These are phyloP conservation scores for Prunus mira DNA, from an alignment of 306 rosid species.

Conservation along the genomic window DNA sequence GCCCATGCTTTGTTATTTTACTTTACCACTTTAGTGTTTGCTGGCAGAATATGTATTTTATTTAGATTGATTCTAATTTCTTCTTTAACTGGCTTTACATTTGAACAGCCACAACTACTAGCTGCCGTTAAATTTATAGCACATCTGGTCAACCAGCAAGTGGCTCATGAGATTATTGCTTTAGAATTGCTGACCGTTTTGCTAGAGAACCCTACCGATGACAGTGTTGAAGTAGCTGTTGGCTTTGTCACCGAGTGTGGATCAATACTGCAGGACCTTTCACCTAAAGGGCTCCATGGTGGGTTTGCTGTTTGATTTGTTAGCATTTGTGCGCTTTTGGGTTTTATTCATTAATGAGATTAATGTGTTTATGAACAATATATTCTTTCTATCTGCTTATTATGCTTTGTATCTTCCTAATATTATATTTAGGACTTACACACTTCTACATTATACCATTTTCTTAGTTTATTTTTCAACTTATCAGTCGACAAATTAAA, in stretches of 20 bases:
- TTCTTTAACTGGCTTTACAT: slow-evolving; percentile 16
- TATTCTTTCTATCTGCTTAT: neutral
- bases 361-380: neutral
- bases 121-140: slow-evolving; percentile 96
- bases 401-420: neutral
- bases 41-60: neutral
- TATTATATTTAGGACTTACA: too few relatives aligned
- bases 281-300: slow-evolving; percentile 96
- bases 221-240: slow-evolving; percentile 97
- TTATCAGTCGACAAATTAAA: neutral
- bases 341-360: neutral
- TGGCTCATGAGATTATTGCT: slow-evolving; percentile 89
- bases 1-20: neutral
- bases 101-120: slow-evolving; percentile 75
- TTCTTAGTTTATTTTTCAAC: neutral
- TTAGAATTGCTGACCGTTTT: slow-evolving; percentile 84
- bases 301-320: slow-evolving; percentile 34
- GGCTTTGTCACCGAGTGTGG: slow-evolving; percentile 95
- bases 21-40: neutral
- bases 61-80: neutral
- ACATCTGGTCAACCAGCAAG: slow-evolving; percentile 91
- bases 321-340: neutral
- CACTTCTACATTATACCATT: neutral
- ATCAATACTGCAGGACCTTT: slow-evolving; percentile 76
- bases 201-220: slow-evolving; percentile 87